A percentile compares a stretch with the other conserved stretches of the same genome.
phyloP scores from a whole-genome alignment of 139 green algal genomes.

The Closterium sp. region DNA sequence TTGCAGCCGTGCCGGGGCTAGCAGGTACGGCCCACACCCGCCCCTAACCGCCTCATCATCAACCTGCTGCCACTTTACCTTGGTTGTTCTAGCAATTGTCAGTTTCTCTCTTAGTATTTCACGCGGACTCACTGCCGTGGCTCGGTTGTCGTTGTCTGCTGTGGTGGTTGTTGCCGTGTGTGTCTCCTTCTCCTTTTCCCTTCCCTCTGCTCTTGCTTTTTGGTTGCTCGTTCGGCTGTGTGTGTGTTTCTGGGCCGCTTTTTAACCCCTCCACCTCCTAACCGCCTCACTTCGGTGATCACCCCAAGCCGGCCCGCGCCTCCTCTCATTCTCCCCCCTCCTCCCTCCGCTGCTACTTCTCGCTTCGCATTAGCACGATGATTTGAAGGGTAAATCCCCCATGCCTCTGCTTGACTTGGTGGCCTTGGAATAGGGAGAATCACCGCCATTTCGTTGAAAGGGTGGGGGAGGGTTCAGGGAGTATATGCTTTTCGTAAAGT shows the following conservation, averaged over 20 bases:
- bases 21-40: background rate
- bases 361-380: background rate
- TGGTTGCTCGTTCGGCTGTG: background rate
- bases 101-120: background rate
- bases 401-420: background rate
- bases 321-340: background rate
- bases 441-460: background rate
- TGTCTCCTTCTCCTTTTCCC: background rate
- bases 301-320: background rate
- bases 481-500: no score
- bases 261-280: background rate
- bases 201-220: background rate
- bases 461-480: no score
- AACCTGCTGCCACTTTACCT: no score
- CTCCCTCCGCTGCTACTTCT: background rate
- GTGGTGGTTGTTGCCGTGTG: background rate
- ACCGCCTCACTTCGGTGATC: background rate
- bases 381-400: background rate
- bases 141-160: constrained; percentile 4
- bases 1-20: background rate
- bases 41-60: no score
- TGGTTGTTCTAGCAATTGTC: no score
- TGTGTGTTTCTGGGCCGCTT: background rate
- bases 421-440: background rate
- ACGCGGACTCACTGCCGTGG: background rate